Evolutionary conservation across 129 eudicot genomes (phyloP).

Genomic region (Chrysanthemum lavandulifolium): DNA sequence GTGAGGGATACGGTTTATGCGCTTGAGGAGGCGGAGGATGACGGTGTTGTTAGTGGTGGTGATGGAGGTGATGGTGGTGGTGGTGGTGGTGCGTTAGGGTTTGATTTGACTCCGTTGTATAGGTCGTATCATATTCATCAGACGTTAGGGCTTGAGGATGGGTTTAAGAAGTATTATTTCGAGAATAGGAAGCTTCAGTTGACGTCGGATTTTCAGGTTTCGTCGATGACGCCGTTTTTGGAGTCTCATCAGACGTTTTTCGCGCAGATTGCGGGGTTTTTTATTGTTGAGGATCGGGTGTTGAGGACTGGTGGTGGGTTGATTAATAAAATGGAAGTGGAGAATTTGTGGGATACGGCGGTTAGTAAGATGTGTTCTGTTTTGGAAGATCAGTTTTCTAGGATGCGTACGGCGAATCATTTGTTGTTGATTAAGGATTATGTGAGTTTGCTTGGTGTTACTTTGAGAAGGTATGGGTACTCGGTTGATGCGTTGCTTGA

Average conservation of each 20-base stretch:
- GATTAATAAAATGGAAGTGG: conserved; percentile 93
- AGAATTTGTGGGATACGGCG: conserved; percentile 94
- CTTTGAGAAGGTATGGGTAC: conserved; percentile 80
- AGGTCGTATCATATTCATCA: conserved; percentile 87
- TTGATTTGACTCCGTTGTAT: conserved; percentile 88
- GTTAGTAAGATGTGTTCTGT: conserved; percentile 98
- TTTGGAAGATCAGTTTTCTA: conserved; percentile 92
- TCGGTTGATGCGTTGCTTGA: conserved; percentile 95
- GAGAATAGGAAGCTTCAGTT: conserved; percentile 92
- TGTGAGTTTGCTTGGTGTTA: conserved; percentile 93
- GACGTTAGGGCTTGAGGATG: conserved; percentile 74
- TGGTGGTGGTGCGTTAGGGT: conserved; percentile 45
- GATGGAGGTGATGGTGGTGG: conserved; percentile 42
- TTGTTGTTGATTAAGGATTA: conserved; percentile 96
- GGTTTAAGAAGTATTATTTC: conserved; percentile 81
- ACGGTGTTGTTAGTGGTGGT: conserved; percentile 36
- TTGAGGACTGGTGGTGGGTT: conserved; percentile 92
- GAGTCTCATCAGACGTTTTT: conserved; percentile 98
- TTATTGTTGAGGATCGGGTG: conserved; percentile 89
- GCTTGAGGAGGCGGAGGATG: conserved; percentile 77
- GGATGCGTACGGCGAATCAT: conserved; percentile 99
- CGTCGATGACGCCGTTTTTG: conserved; percentile 92
- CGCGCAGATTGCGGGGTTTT: conserved; percentile 97
- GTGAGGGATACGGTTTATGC: conserved; percentile 80
- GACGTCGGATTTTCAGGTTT: conserved; percentile 97